Evolutionary conservation across 2,329 filamentous ascomycete species (phyloP).

Genomic region (Talaromyces funiculosus): DNA sequence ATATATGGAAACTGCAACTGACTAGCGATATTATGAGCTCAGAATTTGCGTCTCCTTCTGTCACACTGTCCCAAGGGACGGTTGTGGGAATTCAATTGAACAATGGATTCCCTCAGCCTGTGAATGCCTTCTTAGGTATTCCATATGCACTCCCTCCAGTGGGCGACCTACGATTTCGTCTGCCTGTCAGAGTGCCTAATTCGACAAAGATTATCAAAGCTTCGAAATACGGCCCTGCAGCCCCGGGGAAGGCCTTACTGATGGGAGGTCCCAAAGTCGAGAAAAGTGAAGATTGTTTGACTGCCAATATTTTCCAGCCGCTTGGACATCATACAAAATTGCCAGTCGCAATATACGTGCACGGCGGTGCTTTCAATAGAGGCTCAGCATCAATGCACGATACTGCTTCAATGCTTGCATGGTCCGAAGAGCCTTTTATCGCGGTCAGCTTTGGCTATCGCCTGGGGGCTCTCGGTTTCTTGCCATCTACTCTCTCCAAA

Average conservation of each 20-base stretch:
- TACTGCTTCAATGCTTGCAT: slow-evolving; percentile 57
- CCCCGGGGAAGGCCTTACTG: slow-evolving; percentile 44
- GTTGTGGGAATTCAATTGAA: neutral
- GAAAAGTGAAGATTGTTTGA: slow-evolving; percentile 43
- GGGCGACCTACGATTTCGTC: slow-evolving; percentile 44
- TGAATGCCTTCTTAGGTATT: slow-evolving; percentile 41
- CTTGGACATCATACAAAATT: slow-evolving; percentile 20
- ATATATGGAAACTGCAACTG: neutral
- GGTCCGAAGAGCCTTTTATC: slow-evolving; percentile 41
- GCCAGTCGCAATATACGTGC: slow-evolving; percentile 39
- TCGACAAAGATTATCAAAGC: slow-evolving; percentile 28
- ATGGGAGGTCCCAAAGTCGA: slow-evolving; percentile 45
- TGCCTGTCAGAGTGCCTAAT: slow-evolving; percentile 27
- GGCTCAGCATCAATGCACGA: slow-evolving; percentile 41
- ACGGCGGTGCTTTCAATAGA: slow-evolving; percentile 36
- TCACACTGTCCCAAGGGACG: neutral
- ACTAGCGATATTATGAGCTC: neutral
- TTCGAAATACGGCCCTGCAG: slow-evolving; percentile 29
- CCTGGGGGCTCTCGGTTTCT: slow-evolving; percentile 56
- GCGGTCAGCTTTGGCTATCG: slow-evolving; percentile 44
- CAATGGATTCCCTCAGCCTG: neutral
- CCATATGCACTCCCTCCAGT: slow-evolving; percentile 46
- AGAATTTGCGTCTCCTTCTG: neutral
- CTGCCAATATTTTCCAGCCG: slow-evolving; percentile 36
- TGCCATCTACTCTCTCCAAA: neutral